Evolutionary conservation across 2,329 filamentous ascomycete genomes (phyloP).

Genomic region (Shiraia sp.): DNA sequence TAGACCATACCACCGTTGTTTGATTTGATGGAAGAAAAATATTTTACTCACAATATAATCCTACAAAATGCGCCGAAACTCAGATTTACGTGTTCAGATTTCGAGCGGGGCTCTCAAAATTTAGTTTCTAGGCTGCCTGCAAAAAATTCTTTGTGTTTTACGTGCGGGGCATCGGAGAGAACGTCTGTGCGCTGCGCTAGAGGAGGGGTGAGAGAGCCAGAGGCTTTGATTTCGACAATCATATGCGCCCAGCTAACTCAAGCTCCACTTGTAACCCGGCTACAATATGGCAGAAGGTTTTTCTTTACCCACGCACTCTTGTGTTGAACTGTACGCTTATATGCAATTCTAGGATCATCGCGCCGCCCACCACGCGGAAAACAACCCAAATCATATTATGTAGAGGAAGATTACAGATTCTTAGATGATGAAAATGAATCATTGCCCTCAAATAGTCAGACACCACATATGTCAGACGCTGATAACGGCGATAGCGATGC

Average conservation of each 20-base stretch:
- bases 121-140: not conserved
- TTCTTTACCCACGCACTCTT: too few species aligned
- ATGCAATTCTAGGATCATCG: conserved; percentile 11
- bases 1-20: conserved; percentile 41
- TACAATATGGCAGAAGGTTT: conserved; percentile 5
- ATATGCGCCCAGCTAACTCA: not conserved
- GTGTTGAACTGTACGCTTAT: not conserved
- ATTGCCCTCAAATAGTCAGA: conserved; percentile 11
- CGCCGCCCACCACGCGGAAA: conserved; percentile 27
- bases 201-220: conserved; percentile 6
- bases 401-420: conserved; percentile 27
- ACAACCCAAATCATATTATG: conserved; percentile 20
- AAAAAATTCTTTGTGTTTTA: too few species aligned
- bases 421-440: conserved; percentile 21
- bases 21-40: conserved; percentile 17
- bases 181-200: conserved; percentile 21
- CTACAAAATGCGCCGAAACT: not conserved
- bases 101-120: not conserved
- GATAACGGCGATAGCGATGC: conserved; percentile 23
- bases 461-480: conserved; percentile 12
- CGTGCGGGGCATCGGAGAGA: conserved; percentile 9
- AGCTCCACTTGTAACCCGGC: not conserved
- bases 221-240: conserved; percentile 4
- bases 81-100: not conserved
- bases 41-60: conserved; percentile 2